Conservation (phyloP, 495 filamentous ascomycete genomes). For the Aspergillus coremiiformis region DNA sequence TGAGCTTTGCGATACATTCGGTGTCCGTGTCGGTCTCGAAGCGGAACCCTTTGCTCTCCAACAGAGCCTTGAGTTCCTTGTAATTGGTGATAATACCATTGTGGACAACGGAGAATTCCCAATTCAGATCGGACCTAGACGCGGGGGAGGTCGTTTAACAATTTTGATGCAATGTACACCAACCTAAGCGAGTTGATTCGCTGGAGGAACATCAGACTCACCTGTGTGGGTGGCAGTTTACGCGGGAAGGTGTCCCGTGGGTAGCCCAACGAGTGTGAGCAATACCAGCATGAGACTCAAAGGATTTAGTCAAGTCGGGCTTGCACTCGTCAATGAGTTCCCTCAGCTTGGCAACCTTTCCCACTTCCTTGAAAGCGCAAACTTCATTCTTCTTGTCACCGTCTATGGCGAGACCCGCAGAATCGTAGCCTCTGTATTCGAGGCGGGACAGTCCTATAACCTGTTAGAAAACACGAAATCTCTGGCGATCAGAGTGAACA, state of each 20-base stretch:
- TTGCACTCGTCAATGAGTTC: conserved; percentile 78
- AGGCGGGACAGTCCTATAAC: conserved; percentile 66
- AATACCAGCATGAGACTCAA: conserved; percentile 96
- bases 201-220: conserved; percentile 35
- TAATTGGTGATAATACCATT: conserved; percentile 99
- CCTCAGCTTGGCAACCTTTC: conserved; percentile 95
- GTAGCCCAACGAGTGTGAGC: conserved; percentile 98
- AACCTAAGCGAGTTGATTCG: not conserved
- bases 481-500: not conserved
- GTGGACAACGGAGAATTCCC: conserved; percentile 96
- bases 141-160: conserved; percentile 8
- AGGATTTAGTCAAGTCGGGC: conserved; percentile 80
- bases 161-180: not conserved
- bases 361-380: conserved; percentile 95
- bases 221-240: conserved; percentile 98
- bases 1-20: conserved; percentile 96
- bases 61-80: conserved; percentile 92
- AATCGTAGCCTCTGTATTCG: conserved; percentile 97
- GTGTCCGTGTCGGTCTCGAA: conserved; percentile 99
- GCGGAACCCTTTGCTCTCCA: conserved; percentile 89
- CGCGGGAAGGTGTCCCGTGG: conserved; percentile 84
- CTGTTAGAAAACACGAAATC: not conserved
- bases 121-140: conserved; percentile 66
- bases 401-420: conserved; percentile 90
- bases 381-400: conserved; percentile 99